phyloP scores from a whole-genome alignment of 257 asterid genomes.

The Solanum infundibuliforme region DNA sequence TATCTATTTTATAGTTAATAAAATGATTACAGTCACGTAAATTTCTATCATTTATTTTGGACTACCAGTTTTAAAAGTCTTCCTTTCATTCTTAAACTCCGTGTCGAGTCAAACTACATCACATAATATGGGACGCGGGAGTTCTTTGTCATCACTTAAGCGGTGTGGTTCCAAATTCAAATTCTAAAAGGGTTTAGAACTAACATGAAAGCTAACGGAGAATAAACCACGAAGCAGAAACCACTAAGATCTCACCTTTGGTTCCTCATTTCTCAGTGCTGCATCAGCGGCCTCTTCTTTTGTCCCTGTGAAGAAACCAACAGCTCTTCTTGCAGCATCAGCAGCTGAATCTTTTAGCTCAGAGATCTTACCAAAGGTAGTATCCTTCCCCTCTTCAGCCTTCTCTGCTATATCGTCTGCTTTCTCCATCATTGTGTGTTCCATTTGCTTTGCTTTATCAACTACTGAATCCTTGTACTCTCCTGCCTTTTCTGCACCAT shows the following conservation, averaged over 20 bases:
- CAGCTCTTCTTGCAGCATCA: no score
- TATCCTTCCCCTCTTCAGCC: not conserved
- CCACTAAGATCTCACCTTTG: not conserved
- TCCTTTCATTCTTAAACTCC: no score
- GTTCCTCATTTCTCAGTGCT: not conserved
- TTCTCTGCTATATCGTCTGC: slow-evolving; percentile 22
- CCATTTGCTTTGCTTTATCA: not conserved
- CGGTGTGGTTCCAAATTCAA: not conserved
- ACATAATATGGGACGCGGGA: no score
- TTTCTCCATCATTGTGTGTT: slow-evolving; percentile 14
- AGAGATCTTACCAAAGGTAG: no score
- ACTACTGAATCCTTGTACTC: slow-evolving; percentile 5
- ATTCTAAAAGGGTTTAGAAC: not conserved
- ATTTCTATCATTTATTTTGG: no score
- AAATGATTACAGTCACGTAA: no score
- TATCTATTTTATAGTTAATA: no score
- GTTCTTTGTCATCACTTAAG: not conserved
- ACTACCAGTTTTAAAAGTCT: no score
- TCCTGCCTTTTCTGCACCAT: slow-evolving; percentile 8
- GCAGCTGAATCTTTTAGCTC: no score
- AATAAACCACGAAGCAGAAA: not conserved
- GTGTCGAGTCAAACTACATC: no score
- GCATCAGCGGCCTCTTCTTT: not conserved
- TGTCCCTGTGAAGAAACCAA: no score
- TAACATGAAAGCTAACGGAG: not conserved